Base-by-base conservation (phyloP, 129 eudicot species). In the Lactuca sativa region DNA sequence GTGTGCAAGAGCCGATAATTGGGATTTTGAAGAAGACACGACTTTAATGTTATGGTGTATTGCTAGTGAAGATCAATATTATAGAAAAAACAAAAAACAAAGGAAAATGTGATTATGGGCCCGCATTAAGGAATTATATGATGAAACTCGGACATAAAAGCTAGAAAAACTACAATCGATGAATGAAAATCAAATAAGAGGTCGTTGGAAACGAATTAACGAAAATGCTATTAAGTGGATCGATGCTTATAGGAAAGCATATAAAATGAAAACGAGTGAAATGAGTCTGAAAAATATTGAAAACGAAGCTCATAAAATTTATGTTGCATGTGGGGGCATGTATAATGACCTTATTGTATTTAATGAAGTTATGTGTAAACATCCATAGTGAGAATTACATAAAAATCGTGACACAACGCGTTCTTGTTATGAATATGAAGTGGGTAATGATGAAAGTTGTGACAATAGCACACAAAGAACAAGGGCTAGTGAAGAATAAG, bases 201-300 rank as follows among this genome's bases (percentile, higher is more conserved):
- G 71, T 51, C 25, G 41, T 25, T 66, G 30, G 15, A 66, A 66
- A 18, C 57, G 41, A 48, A 59, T 66, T 47, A 66, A 49, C 9
- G 43, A 66, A 44, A 66, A 21, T 8, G 71, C 7, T 5, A 6
- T 9, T 2, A 48, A 66, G 13, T 66, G 59, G 59, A 31, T 66
- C 7, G 41, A 36, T 11, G 40, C 58, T 5, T 66, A 48, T n/a
- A 11, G 13, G 43, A 56, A 40, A 47, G 59, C 71, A 21, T 49
- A 44, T 13, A 8, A 18, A 3, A 21, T 2, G 14, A 30, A 6
- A 25, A 66, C 11, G 7, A 38, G 34, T 62, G 53, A 32, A 62
- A 40, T 36, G 66, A 61, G 18, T n/a, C 2, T 12, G 48, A 61
- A 43, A 64, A 33, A 64, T 64, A 17, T 44, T 15, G 70, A 44